These are phyloP conservation scores for Epichloe hybrida DNA, from an alignment of 2,329 filamentous ascomycete species.

Conservation along the genomic window DNA sequence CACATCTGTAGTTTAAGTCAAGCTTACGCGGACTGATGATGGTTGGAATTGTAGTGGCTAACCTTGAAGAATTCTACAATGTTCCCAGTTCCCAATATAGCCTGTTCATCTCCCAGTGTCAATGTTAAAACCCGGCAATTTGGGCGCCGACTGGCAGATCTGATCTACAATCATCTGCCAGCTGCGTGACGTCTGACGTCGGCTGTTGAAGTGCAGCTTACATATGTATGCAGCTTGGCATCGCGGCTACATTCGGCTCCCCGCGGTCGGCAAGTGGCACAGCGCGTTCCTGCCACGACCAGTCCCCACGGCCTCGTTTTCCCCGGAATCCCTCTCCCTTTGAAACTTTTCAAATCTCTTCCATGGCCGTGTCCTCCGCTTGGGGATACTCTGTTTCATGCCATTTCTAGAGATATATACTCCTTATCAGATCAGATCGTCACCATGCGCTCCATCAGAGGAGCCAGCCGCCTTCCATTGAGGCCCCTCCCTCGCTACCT, in stretches of 20 bases:
- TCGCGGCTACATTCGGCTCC: constrained; percentile 21
- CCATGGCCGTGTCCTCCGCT: neutral
- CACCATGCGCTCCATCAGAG: constrained; percentile 43
- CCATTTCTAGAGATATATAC: constrained; percentile 2
- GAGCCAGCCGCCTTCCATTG: constrained; percentile 34
- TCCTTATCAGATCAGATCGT: neutral
- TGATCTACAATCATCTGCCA: too few relatives aligned
- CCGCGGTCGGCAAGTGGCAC: constrained; percentile 12
- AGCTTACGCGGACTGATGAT: too few relatives aligned
- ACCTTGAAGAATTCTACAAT: too few relatives aligned
- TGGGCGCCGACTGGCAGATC: too few relatives aligned
- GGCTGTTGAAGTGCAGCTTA: too few relatives aligned
- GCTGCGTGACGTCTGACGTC: too few relatives aligned
- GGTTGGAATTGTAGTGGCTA: too few relatives aligned
- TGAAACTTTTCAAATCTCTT: neutral
- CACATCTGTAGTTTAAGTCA: too few relatives aligned
- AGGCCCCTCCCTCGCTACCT: constrained; percentile 28
- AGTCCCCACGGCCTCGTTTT: neutral
- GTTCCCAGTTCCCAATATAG: too few relatives aligned
- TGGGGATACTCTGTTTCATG: constrained; percentile 4
- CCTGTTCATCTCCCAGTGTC: too few relatives aligned
- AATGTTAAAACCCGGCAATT: too few relatives aligned
- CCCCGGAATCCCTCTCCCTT: neutral
- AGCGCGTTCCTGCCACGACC: neutral
- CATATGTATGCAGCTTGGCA: neutral